Base-by-base conservation (phyloP, 2,329 filamentous ascomycete species). In the Aureobasidium uvarum region DNA sequence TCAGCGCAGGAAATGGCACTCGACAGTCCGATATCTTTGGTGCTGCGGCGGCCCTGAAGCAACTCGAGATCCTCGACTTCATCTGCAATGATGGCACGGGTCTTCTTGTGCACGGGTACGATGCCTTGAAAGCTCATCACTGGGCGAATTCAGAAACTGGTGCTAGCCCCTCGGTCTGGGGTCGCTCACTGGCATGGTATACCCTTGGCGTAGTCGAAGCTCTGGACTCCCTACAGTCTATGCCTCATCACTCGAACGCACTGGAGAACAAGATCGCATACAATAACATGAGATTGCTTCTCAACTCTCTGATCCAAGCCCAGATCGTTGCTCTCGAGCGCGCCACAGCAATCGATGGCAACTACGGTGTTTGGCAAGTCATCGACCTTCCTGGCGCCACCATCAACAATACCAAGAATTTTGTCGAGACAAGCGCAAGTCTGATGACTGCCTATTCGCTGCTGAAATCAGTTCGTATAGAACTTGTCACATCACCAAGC, bases 71-170 rank as follows among this genome's bases (percentile, higher is more conserved):
- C 7, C 38, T 60, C 6, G n/a, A 23, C 1, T n/a, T 10, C 31
- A 48, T 60, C 11, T 60, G 56, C 31, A 28, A 60, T 39, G 56
- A 60, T 36, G 56, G 56, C 5, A 60, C 56, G 8, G 43, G 56
- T 6, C 43, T 60, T 3, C n/a, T 48, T 1, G 41, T 48, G 8
- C 56, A 60, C 38, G 56, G 56, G 5, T 60, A 60, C 20, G 56
- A 60, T 33, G 56, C 56, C 6, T 10, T 60, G 14, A 39, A 25
- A 36, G 41, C 11, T 3, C 56, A 60, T 6, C 6, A 10, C 20
- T 60, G 56, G 56, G 56, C 56, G 3, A 38, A 50, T 16, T 3
- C 41, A 10, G 43, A 50, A 3, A 60, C 28, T 18, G 56, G 56
- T 3, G 56, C 56, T 10, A 60, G 56, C 39, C 56, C 56, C 16